Conservation (phyloP, 129 eudicot species). For the Glebionis coronaria region DNA sequence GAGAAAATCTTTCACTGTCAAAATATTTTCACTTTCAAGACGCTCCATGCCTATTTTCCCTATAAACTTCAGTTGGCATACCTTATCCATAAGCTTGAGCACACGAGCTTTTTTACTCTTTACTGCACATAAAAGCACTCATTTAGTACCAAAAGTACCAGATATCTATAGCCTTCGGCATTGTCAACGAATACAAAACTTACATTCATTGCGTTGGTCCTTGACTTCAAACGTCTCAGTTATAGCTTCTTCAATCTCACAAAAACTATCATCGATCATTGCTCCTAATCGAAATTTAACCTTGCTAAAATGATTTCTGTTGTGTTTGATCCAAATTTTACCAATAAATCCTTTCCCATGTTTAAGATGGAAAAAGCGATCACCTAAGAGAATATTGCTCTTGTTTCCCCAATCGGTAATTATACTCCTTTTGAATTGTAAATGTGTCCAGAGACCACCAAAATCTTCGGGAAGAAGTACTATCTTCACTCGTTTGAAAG, state of each 20-base stretch:
- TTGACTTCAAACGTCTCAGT: constrained; percentile 9
- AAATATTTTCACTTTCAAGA: not conserved
- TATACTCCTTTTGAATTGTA: not conserved
- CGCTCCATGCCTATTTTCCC: not conserved
- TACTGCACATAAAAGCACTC: constrained; percentile 1
- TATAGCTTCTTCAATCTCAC: constrained; percentile 11
- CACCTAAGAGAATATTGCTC: constrained; percentile 8
- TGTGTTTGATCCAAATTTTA: constrained; percentile 13
- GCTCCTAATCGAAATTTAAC: constrained; percentile 10
- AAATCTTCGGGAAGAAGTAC: constrained; percentile 17
- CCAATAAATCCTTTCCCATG: constrained; percentile 5
- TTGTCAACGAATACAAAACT: not conserved
- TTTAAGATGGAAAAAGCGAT: not conserved
- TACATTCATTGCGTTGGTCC: constrained; percentile 2
- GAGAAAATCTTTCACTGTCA: not conserved
- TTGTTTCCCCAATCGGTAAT: not conserved
- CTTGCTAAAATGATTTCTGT: not conserved
- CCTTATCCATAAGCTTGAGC: not conserved
- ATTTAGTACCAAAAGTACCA: too few relatives aligned
- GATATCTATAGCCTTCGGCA: not conserved
- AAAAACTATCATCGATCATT: not conserved
- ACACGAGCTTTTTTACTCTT: constrained; percentile 10
- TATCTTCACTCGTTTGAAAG: not conserved
- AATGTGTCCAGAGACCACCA: not conserved
- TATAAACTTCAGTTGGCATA: not conserved